phyloP scores from a whole-genome alignment of 2,329 filamentous ascomycete species.

The Penicillium sp. region DNA sequence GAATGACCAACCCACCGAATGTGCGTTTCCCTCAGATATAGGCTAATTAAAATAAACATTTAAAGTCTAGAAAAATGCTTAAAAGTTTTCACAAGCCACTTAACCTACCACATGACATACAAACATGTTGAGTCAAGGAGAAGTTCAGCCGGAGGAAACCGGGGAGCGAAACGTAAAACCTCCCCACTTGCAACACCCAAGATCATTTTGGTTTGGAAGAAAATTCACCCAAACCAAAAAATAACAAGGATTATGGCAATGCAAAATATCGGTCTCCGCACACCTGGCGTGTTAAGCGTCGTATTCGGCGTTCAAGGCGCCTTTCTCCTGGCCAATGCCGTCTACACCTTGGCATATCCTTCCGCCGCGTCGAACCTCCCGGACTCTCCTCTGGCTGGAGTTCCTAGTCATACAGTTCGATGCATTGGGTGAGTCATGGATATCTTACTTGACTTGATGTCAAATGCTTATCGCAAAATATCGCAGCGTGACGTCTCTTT shows the following conservation, averaged over 20 bases:
- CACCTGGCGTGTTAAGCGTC: not conserved
- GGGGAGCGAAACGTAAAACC: not conserved
- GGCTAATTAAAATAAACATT: not conserved
- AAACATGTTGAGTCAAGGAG: not conserved
- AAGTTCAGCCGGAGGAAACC: not conserved
- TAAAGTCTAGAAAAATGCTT: not conserved
- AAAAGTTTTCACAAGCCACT: not conserved
- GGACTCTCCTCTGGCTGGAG: not conserved
- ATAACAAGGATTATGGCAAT: slow-evolving; percentile 26
- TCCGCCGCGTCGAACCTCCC: slow-evolving; percentile 2
- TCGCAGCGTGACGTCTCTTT: slow-evolving; percentile 7
- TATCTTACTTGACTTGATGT: not conserved
- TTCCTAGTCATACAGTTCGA: not conserved
- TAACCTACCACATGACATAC: not conserved
- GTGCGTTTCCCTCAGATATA: not conserved
- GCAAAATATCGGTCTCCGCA: slow-evolving; percentile 3
- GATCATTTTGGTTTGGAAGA: not conserved
- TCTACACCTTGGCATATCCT: slow-evolving; percentile 7
- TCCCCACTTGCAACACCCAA: not conserved
- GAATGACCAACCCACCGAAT: not conserved
- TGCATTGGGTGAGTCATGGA: not conserved
- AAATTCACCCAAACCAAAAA: not conserved
- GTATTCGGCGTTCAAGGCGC: slow-evolving; percentile 9
- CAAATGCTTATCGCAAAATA: not conserved
- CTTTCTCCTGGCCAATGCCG: slow-evolving; percentile 8